Evolutionary conservation across 2,329 filamentous ascomycete genomes (phyloP).

Genomic region (Ustulina deusta): DNA sequence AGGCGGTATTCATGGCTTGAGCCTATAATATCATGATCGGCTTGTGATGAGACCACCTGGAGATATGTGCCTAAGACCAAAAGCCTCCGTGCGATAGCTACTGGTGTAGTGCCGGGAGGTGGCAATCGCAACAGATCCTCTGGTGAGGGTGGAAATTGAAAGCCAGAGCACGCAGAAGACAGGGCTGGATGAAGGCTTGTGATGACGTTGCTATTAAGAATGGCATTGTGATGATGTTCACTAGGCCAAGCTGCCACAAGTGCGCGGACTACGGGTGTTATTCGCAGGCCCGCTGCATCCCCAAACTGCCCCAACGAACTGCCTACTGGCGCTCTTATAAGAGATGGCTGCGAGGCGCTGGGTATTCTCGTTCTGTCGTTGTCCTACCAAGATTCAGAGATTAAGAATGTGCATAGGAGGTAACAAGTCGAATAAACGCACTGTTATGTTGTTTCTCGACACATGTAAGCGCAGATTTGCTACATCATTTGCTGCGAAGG

Average conservation of each 20-base stretch:
- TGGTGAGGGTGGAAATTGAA: constrained; percentile 24
- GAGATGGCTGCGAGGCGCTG: constrained; percentile 13
- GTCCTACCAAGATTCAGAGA: constrained; percentile 1
- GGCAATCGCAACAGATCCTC: constrained; percentile 34
- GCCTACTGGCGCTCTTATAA: constrained; percentile 4
- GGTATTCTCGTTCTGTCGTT: neutral
- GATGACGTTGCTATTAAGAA: constrained; percentile 24
- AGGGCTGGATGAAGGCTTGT: constrained; percentile 35
- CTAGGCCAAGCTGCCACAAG: constrained; percentile 35
- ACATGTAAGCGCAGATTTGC: neutral
- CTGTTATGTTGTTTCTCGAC: neutral
- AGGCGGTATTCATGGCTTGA: constrained; percentile 12
- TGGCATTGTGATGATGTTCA: constrained; percentile 29
- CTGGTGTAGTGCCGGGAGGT: constrained; percentile 20
- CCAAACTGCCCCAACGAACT: constrained; percentile 15
- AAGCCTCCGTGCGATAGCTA: constrained; percentile 33
- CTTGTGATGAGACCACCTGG: constrained; percentile 31
- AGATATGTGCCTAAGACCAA: constrained; percentile 32
- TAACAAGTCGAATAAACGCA: neutral
- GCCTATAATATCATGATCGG: neutral
- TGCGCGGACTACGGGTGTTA: constrained; percentile 22
- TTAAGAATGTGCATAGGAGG: neutral
- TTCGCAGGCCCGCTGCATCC: constrained; percentile 9
- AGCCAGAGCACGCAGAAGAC: constrained; percentile 30
- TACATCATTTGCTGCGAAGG: neutral